Conservation (phyloP, 1,139 yeast genomes). For the Fermentozyma sake region DNA sequence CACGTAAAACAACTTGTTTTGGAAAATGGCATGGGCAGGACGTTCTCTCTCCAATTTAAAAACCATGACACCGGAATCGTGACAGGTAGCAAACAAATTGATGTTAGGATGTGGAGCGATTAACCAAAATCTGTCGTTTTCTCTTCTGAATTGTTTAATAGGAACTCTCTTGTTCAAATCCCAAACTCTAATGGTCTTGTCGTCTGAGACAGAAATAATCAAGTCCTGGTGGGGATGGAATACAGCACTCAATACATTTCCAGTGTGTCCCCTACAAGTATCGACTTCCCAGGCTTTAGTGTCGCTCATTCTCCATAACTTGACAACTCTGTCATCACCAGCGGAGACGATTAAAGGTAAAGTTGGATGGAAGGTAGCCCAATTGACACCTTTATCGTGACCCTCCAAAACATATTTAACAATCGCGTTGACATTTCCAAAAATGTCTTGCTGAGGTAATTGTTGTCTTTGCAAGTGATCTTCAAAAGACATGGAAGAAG, state of each 20-base stretch:
- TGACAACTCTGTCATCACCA: constrained; percentile 93
- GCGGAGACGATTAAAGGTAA: constrained; percentile 93
- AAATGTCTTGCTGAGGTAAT: constrained; percentile 82
- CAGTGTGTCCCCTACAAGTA: constrained; percentile 96
- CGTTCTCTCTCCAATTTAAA: constrained; percentile 97
- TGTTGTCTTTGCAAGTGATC: constrained; percentile 75
- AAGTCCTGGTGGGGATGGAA: constrained; percentile 94
- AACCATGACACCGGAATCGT: constrained; percentile 96
- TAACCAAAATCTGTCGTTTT: constrained; percentile 92
- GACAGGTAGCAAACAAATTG: constrained; percentile 94
- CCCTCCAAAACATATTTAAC: constrained; percentile 97
- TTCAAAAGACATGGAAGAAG: constrained; percentile 56
- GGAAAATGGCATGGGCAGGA: constrained; percentile 79
- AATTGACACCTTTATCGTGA: constrained; percentile 96
- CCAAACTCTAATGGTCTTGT: constrained; percentile 97
- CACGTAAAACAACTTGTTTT: constrained; percentile 65
- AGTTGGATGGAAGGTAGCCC: constrained; percentile 98
- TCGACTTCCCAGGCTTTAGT: constrained; percentile 99
- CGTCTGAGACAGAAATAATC: constrained; percentile 92
- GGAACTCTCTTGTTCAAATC: constrained; percentile 92
- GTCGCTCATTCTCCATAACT: constrained; percentile 97
- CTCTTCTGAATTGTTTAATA: constrained; percentile 91
- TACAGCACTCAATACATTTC: constrained; percentile 81
- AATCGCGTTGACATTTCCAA: constrained; percentile 90
- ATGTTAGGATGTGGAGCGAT: constrained; percentile 84